phyloP scores from a whole-genome alignment of 805 yeast genomes.

The Suhomyces tanzawaensis region DNA sequence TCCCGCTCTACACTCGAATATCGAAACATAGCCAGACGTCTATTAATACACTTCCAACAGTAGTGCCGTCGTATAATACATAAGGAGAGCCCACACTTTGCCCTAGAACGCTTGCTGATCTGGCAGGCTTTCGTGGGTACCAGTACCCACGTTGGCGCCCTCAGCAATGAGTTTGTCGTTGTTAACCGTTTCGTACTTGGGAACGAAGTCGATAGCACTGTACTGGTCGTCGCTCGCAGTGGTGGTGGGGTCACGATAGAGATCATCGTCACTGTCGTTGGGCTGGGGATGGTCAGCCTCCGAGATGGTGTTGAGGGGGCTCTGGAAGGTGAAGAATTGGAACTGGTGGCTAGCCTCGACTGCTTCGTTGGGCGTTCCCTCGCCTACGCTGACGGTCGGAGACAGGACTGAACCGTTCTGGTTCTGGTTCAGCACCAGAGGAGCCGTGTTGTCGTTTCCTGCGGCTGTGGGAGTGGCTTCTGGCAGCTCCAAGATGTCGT shows the following conservation, averaged over 20 bases:
- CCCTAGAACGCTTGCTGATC: no score
- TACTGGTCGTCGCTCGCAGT: slow-evolving; percentile 14
- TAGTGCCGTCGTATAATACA: no score
- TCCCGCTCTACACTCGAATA: no score
- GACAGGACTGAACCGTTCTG: neutral
- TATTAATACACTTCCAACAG: no score
- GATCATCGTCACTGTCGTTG: slow-evolving; percentile 15
- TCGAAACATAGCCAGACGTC: no score
- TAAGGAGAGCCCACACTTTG: no score
- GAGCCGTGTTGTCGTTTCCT: neutral
- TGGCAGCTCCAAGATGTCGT: slow-evolving; percentile 7
- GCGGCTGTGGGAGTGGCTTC: neutral
- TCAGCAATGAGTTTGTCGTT: slow-evolving; percentile 21
- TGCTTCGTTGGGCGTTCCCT: neutral
- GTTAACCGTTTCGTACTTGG: slow-evolving; percentile 29
- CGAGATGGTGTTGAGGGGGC: slow-evolving; percentile 5
- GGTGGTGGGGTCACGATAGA: slow-evolving; percentile 12
- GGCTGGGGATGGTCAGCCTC: slow-evolving; percentile 2
- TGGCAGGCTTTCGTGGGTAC: slow-evolving; percentile 1
- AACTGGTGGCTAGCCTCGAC: slow-evolving; percentile 2
- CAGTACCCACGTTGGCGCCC: slow-evolving; percentile 4
- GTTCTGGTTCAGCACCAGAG: neutral
- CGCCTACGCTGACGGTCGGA: no score
- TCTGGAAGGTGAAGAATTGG: slow-evolving; percentile 12
- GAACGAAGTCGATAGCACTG: slow-evolving; percentile 31